Evolutionary conservation across 768 basidiomycete genomes (phyloP).

Genomic region (Amanita jacksonii): DNA sequence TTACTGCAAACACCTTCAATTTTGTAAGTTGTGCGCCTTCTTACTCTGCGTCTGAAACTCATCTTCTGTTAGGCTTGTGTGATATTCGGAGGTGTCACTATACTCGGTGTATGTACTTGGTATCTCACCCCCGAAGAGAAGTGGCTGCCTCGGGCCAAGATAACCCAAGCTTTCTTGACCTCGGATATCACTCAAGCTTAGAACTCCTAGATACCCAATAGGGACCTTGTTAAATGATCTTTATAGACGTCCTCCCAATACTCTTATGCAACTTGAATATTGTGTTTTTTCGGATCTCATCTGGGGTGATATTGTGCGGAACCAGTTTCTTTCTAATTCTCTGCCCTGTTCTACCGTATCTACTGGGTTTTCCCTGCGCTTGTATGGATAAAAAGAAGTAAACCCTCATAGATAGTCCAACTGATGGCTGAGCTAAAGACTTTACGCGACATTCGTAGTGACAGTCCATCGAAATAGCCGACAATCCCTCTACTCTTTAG

Average conservation of each 20-base stretch:
- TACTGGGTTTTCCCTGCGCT: background rate
- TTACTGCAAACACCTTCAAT: conserved; percentile 69
- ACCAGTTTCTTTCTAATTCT: background rate
- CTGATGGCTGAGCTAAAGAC: conserved; percentile 83
- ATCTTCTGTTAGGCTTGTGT: conserved; percentile 51
- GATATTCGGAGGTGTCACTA: conserved; percentile 70
- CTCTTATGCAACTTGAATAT: too few relatives aligned
- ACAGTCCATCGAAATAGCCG: conserved; percentile 84
- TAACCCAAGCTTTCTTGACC: conserved; percentile 35
- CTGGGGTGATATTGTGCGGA: background rate
- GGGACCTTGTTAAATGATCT: too few relatives aligned
- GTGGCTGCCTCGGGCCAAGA: conserved; percentile 65
- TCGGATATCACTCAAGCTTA: too few relatives aligned
- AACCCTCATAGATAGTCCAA: conserved; percentile 85
- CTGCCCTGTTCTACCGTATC: background rate
- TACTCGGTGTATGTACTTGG: conserved; percentile 72
- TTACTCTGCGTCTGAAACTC: conserved; percentile 1
- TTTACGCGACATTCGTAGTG: conserved; percentile 77
- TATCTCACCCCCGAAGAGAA: conserved; percentile 69
- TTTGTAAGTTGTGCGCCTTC: conserved; percentile 45
- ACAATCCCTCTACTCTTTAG: conserved; percentile 64
- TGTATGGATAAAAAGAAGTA: conserved; percentile 51
- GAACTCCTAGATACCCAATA: too few relatives aligned
- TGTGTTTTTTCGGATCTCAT: conserved; percentile 2
- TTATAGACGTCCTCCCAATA: too few relatives aligned